Conservation (phyloP, 2,329 filamentous ascomycete species). For the Fusarium xylarioides region DNA sequence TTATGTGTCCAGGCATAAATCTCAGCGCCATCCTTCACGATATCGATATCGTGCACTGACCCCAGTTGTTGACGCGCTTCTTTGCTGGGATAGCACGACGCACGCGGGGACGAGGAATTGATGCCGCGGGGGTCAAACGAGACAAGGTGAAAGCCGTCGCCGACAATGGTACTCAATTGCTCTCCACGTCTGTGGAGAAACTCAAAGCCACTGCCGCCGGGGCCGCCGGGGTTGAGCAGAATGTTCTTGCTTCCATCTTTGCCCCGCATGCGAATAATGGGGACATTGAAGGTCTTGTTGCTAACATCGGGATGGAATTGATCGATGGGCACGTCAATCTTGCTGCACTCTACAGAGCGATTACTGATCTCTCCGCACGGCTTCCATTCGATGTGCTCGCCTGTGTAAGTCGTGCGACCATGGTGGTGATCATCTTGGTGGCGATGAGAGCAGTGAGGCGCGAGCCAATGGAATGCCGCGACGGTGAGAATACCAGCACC, state of each 20-base stretch:
- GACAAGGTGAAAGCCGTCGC: constrained; percentile 57
- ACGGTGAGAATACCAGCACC: constrained; percentile 8
- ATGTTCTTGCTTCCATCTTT: constrained; percentile 54
- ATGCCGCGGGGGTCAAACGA: constrained; percentile 60
- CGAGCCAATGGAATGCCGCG: constrained; percentile 12
- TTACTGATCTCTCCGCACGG: constrained; percentile 51
- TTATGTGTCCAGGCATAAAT: constrained; percentile 54
- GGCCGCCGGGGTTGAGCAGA: constrained; percentile 59
- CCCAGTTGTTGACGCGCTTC: constrained; percentile 45
- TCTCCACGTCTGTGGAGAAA: constrained; percentile 50
- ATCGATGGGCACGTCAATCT: constrained; percentile 57
- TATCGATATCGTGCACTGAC: constrained; percentile 36
- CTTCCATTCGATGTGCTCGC: constrained; percentile 46
- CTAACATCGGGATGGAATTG: constrained; percentile 51
- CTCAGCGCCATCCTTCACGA: constrained; percentile 48
- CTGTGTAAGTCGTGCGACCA: constrained; percentile 4
- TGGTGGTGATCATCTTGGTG: background rate
- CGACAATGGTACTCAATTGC: constrained; percentile 47
- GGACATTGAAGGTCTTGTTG: constrained; percentile 54
- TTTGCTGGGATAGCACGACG: constrained; percentile 52
- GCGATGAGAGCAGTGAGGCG: constrained; percentile 17
- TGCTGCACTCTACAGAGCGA: constrained; percentile 53
- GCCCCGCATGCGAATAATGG: constrained; percentile 56
- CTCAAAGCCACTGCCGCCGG: constrained; percentile 54
- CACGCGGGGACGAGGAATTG: constrained; percentile 42